Base-by-base conservation (phyloP, 495 filamentous ascomycete genomes). In the Penicillium alfredii region DNA sequence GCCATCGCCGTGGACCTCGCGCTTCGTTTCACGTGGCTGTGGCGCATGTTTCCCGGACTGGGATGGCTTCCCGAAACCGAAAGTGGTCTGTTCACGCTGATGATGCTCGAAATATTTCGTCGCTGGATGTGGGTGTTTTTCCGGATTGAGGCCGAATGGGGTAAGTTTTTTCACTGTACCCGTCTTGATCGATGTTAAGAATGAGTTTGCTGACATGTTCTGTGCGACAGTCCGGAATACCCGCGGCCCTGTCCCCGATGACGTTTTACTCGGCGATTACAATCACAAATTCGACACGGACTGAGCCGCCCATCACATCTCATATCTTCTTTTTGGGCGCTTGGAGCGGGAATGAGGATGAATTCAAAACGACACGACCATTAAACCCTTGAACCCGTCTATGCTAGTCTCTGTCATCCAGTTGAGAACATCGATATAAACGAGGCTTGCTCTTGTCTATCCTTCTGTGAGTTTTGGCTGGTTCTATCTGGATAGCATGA, bases 121-220 rank as follows among this genome's bases (percentile, higher is more conserved):
- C 73, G 92, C 11, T 96, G 89, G 88, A 75, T 97, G 48, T 98
- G 92, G 92, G 85, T 92, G 29, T 96, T 97, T 62, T 88, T 97
- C 57, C 77, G 92, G 3, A 78, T 88, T 14, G 92, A 98, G 69
- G 84, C 86, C 13, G 92, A 98, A 68, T 94, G 83, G 83, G 73
- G 86, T 78, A 49, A 59, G 66, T 65, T 26, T 30, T 24, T 21
- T 17, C 25, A 21, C 32, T 23, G 8, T 4, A 8, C 23, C 23
- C 23, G 4, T 8, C 11, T 25, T 4, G 8, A 25, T 25, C 11
- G 23, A 25, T 5, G 8, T 9, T 4, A 25, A 25, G n/a, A n/a
- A n/a, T n/a, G n/a, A n/a, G n/a, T 30, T 33, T 39, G 32, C 56
- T 62, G 41, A 60, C 47, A 27, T 33, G 33, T 18, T 36, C 15